These are phyloP conservation scores for Lipomyces orientalis DNA, from an alignment of 805 yeast genomes.

Conservation along the genomic window DNA sequence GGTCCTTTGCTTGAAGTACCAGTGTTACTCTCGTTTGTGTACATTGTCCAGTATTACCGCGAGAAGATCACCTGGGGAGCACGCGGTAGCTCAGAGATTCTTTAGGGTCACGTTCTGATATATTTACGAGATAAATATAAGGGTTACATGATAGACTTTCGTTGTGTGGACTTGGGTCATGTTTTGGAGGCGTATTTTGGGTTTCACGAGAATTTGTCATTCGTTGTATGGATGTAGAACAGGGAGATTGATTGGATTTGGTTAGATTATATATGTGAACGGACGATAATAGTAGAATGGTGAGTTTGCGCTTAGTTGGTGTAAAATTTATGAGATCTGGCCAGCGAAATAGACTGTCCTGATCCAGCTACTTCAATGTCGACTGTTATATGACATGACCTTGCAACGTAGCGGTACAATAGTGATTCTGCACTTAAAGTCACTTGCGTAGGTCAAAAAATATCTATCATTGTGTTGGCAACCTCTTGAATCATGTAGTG, in stretches of 20 bases:
- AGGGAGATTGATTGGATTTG: background rate
- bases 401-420: too few relatives aligned
- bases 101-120: background rate
- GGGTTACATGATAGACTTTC: background rate
- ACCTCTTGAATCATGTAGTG: too few relatives aligned
- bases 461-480: too few relatives aligned
- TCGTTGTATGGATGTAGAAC: background rate
- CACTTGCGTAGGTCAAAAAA: too few relatives aligned
- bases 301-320: too few relatives aligned
- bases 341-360: too few relatives aligned
- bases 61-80: conserved; percentile 28
- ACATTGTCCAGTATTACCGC: conserved; percentile 31
- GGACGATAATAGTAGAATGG: too few relatives aligned
- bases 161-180: background rate
- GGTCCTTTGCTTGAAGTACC: conserved; percentile 68
- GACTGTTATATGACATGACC: too few relatives aligned
- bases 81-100: conserved; percentile 28
- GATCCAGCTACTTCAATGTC: too few relatives aligned
- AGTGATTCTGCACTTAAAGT: too few relatives aligned
- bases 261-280: background rate
- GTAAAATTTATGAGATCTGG: too few relatives aligned
- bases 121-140: background rate
- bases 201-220: background rate
- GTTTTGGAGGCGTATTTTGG: background rate
- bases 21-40: conserved; percentile 47